Conservation (phyloP, 2,329 filamentous ascomycete genomes). For the Colletotrichum sp. region DNA sequence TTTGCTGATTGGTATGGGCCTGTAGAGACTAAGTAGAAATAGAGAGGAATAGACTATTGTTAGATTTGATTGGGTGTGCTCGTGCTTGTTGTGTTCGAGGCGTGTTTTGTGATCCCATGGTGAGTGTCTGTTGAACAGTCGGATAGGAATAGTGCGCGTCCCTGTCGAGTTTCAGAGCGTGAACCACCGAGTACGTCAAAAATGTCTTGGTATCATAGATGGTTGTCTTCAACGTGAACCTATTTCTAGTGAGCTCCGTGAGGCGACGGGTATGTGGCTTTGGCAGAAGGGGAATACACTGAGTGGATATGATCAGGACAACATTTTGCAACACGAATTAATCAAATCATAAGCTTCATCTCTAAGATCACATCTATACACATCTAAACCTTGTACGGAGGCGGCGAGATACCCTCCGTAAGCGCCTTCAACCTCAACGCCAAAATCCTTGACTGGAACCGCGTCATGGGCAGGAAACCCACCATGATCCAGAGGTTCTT, state of each 20-base stretch:
- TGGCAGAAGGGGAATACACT: too few relatives aligned
- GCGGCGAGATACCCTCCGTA: background rate
- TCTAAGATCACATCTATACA: background rate
- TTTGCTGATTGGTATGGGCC: background rate
- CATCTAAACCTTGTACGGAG: background rate
- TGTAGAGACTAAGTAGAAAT: background rate
- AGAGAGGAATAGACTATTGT: background rate
- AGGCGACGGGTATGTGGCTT: rapidly evolving
- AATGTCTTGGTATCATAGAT: too few relatives aligned
- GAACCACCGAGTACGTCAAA: background rate
- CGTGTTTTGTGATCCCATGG: background rate
- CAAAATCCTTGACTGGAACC: background rate
- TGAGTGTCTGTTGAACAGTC: background rate
- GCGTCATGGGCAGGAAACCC: background rate
- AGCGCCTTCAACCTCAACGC: background rate
- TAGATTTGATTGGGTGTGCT: background rate
- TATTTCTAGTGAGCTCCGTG: too few relatives aligned
- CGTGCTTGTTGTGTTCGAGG: background rate
- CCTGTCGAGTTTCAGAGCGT: background rate
- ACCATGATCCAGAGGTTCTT: background rate
- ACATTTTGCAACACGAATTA: background rate
- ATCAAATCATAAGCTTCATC: background rate
- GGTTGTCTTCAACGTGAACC: too few relatives aligned
- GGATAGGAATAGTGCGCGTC: background rate
- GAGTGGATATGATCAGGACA: rapidly evolving